Evolutionary conservation across 1,284 basidiomycete genomes (phyloP), one percentile per base, ranked within the genome.

Genomic region (Ganoderma leucocontextum): DNA sequence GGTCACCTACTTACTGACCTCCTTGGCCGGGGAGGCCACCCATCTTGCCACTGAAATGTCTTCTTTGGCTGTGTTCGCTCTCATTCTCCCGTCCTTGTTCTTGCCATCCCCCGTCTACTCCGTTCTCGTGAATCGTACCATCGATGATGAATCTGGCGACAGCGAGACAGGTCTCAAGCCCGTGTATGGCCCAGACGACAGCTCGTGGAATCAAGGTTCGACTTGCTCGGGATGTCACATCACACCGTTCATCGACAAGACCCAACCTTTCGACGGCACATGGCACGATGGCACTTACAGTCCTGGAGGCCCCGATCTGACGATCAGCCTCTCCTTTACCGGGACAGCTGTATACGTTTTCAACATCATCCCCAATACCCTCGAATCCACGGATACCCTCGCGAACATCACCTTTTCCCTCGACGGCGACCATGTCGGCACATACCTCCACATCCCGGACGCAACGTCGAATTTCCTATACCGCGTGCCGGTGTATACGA

Each of bases 401-500:
- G 49, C 58, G n/a, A 66, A 66, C 53, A 49, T 63, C 38, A 59
- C 57, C 25, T 70, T 70, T 57, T 47, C 22, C 22, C 29, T 70
- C 15, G 69, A 70, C 52, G 47, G 39, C 44, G 60, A 38, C 8
- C 60, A 53, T n/a, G 62, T 55, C 10, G 63, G 62, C n/a, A 1
- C n/a, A 4, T 66, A 53, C 47, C 15, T 60, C 15, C 62, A 69
- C 57, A n/a, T 22, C 4, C 70, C 67, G 13, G 49, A 60, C 60
- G 0, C 6, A 2, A 36, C 10, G 13, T 17, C 64, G 15, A 12
- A 25, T 8, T n/a, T 70, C 25, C 19, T 55, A 9, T 80, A 80
- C 67, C 63, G 73, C 64, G 75, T 79, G 9, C 68, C 71, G 9
- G 80, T 82, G 5, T 82, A 76, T 62, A 70, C 66, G 19, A 76